phyloP scores from a whole-genome alignment of 2,329 filamentous ascomycete genomes.

The Alternaria sp. region DNA sequence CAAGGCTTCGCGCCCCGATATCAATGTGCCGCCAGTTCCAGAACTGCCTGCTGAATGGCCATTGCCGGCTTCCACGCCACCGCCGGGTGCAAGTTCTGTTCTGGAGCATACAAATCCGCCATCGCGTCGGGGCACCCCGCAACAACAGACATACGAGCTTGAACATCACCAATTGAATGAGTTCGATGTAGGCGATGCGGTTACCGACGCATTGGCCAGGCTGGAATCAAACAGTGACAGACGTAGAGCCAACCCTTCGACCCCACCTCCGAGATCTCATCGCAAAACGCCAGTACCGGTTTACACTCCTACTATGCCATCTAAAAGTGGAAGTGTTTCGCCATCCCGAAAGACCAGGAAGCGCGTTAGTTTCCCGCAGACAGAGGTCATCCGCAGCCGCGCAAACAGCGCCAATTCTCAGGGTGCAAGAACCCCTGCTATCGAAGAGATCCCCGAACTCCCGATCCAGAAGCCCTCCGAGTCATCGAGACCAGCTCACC shows the following conservation, averaged over 20 bases:
- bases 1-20: slow-evolving; percentile 19
- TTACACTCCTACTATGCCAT: neutral
- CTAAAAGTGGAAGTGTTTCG: neutral
- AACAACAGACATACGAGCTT: slow-evolving; percentile 19
- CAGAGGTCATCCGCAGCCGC: neutral
- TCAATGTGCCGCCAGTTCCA: slow-evolving; percentile 35
- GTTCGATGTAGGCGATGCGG: slow-evolving; percentile 22
- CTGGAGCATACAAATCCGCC: slow-evolving; percentile 19
- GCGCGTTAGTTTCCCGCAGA: slow-evolving; percentile 7
- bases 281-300: neutral
- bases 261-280: slow-evolving; percentile 4
- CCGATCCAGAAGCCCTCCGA: neutral
- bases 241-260: slow-evolving; percentile 6
- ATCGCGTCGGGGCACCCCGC: slow-evolving; percentile 13
- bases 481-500: neutral
- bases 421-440: neutral
- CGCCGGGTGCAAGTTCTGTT: slow-evolving; percentile 15
- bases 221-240: slow-evolving; percentile 27
- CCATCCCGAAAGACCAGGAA: neutral
- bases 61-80: slow-evolving; percentile 25
- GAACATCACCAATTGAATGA: slow-evolving; percentile 25
- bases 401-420: neutral
- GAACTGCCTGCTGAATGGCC: slow-evolving; percentile 34
- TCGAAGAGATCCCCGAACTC: neutral
- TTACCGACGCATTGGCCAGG: slow-evolving; percentile 25